Base-by-base conservation (phyloP, 345 rosid species). In the Euphorbia peplus region DNA sequence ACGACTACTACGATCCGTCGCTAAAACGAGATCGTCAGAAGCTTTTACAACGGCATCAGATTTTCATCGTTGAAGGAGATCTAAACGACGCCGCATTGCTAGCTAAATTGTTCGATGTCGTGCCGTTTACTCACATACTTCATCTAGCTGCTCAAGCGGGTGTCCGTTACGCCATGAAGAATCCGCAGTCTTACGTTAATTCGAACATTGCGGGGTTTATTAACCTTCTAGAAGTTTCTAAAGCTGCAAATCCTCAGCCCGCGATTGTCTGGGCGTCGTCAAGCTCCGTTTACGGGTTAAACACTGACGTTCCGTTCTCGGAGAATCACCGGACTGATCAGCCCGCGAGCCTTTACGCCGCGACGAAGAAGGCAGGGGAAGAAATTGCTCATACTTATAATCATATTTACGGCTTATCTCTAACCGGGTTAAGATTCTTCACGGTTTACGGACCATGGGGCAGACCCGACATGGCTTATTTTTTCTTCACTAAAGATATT, bases 381-480 rank as follows among this genome's bases (percentile, higher is more conserved):
- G 76, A 73, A 60, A 73, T 73, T 11, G 76, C 76, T 13, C 76
- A 73, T n/a, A 67, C 76, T 51, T 73, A 73, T 7, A 73, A 73
- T 11, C 76, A 73, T 22, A 73, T 73, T 8, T 73, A 73, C 61
- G 76, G 76, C 3, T 57, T 73, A 12, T 73, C 76, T 0, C 56
- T 73, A 14, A 73, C 76, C 12, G 76, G 76, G 48, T 54, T 73
- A 42, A 55, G 76, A 29, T 73, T 73, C 67, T 73, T 73, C 11
- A 73, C 76, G 4, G 76, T 73, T 7, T 73, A 73, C 24, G 76
- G 76, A 13, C 76, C 76, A 10, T 73, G 76, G 76, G 76, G 76
- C 5, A 60, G 76, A 22, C 76, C 76, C 18, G 76, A 73, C 47
- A 73, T 73, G 76, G 76, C 76, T 4, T 73, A 73, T 25, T 73